A percentile compares a stretch with the other conserved stretches of the same genome.
phyloP scores from a whole-genome alignment of 148 eudicot species.

The Spergularia bocconei region DNA sequence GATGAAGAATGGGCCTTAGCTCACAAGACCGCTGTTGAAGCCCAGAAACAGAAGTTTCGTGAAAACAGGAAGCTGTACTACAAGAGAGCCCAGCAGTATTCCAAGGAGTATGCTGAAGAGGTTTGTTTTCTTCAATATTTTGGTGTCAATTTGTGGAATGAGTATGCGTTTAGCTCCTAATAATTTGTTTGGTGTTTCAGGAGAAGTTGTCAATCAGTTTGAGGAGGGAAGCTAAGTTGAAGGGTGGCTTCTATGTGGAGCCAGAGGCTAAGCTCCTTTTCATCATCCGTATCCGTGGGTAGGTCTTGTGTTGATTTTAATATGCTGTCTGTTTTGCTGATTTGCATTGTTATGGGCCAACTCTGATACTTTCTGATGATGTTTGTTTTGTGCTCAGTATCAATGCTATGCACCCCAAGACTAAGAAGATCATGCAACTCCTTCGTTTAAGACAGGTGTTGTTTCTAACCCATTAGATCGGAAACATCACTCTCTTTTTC shows the following conservation, averaged over 20 bases:
- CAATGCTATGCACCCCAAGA: slow-evolving; percentile 77
- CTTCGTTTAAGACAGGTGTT: slow-evolving; percentile 74
- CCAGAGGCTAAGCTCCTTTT: slow-evolving; percentile 73
- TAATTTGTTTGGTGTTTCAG: slow-evolving; percentile 22
- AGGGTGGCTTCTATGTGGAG: slow-evolving; percentile 62
- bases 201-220: slow-evolving; percentile 48
- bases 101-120: slow-evolving; percentile 61
- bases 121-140: background rate
- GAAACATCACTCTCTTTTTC: background rate
- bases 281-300: slow-evolving; percentile 67
- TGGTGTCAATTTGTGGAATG: background rate
- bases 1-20: slow-evolving; percentile 71
- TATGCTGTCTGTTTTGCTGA: background rate
- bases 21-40: slow-evolving; percentile 45
- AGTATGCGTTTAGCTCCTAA: background rate
- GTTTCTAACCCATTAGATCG: background rate
- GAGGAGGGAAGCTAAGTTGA: slow-evolving; percentile 64
- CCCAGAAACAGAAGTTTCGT: slow-evolving; percentile 51
- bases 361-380: background rate
- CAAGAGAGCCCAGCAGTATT: slow-evolving; percentile 57
- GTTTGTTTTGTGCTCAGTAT: slow-evolving; percentile 44
- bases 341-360: background rate
- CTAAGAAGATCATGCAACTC: slow-evolving; percentile 72
- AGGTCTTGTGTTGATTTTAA: slow-evolving; percentile 5
- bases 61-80: slow-evolving; percentile 68